Conservation (phyloP, 2,329 filamentous ascomycete genomes). For the Plenodomus tracheiphilus region DNA sequence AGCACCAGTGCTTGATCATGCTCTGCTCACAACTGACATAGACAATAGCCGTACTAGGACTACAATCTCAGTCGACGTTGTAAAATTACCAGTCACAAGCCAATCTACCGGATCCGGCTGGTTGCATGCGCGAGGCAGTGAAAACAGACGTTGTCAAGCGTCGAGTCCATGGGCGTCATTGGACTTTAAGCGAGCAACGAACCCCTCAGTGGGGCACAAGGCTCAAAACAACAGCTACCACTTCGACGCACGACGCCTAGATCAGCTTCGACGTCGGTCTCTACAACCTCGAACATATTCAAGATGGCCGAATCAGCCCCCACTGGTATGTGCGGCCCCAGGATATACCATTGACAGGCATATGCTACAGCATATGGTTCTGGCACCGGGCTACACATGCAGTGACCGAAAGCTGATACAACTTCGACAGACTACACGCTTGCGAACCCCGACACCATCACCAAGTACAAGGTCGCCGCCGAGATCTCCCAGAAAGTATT, state of each 20-base stretch:
- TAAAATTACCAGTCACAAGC: constrained; percentile 2
- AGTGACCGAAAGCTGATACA: constrained; percentile 28
- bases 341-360: neutral
- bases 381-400: neutral
- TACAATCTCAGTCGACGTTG: neutral
- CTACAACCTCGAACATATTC: constrained; percentile 24
- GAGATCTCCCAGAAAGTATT: constrained; percentile 95
- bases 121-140: constrained; percentile 3
- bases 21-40: too few species aligned
- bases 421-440: constrained; percentile 74
- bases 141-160: constrained; percentile 12
- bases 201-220: constrained; percentile 39
- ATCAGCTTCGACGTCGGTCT: constrained; percentile 25
- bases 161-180: constrained; percentile 23
- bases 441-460: constrained; percentile 90
- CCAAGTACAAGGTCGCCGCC: constrained; percentile 98
- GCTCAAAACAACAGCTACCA: constrained; percentile 35
- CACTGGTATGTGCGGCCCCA: constrained; percentile 29
- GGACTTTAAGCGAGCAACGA: constrained; percentile 34
- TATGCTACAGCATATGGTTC: neutral
- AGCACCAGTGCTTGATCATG: too few species aligned
- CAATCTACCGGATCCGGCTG: constrained; percentile 3
- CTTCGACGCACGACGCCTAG: constrained; percentile 27
- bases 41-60: too few species aligned
- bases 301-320: constrained; percentile 42